Evolutionary conservation across 116 monocot genomes (phyloP).

Genomic region (Phalaenopsis hybrid): DNA sequence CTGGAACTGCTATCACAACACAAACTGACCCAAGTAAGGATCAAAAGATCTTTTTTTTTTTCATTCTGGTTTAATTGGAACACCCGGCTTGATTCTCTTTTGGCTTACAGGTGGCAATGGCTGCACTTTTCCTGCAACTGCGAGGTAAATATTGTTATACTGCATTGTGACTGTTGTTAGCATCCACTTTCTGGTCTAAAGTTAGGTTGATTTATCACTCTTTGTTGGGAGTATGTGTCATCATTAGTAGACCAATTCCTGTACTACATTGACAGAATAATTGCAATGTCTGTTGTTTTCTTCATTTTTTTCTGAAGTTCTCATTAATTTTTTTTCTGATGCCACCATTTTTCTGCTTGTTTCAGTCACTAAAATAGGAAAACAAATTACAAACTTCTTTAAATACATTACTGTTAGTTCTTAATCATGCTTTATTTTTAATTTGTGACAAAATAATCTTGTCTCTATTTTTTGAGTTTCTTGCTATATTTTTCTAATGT

Average conservation of each 20-base stretch:
- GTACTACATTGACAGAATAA: neutral
- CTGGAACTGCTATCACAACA: slow-evolving; percentile 21
- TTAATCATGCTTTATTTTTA: no score
- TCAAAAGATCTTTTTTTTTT: neutral
- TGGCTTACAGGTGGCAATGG: slow-evolving; percentile 20
- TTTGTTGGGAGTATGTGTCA: no score
- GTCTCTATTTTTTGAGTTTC: no score
- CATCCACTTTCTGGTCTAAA: neutral
- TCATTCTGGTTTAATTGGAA: neutral
- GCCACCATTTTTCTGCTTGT: no score
- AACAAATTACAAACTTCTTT: no score
- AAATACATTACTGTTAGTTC: no score
- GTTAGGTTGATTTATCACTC: neutral
- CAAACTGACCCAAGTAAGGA: slow-evolving; percentile 25
- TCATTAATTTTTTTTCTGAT: no score
- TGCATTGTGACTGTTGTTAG: neutral
- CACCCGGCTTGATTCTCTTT: neutral
- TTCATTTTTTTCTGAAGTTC: no score
- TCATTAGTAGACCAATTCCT: neutral
- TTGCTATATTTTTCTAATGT: no score
- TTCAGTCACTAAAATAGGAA: no score
- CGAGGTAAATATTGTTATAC: slow-evolving; percentile 16
- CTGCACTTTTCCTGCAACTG: slow-evolving; percentile 31
- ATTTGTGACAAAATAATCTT: no score
- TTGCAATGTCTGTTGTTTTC: no score